Percentiles rank a stretch among this genome's conserved stretches.
phyloP scores from a whole-genome alignment of 768 basidiomycete species.

The Trametes cinnabarina region DNA sequence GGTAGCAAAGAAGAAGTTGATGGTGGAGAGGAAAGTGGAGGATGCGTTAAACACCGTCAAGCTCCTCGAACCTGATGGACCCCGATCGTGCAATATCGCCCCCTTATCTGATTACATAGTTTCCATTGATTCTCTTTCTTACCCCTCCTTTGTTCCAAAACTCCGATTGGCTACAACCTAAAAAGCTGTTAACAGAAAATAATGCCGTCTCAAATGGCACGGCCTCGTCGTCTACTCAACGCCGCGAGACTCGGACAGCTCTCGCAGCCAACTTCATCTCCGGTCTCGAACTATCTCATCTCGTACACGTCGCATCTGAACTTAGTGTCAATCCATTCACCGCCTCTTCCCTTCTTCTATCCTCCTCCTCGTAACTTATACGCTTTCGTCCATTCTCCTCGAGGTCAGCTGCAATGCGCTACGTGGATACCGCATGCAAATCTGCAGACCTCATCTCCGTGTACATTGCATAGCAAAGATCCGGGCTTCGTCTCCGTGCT shows the following conservation, averaged over 20 bases:
- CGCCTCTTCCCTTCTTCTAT: not conserved
- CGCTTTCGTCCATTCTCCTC: not conserved
- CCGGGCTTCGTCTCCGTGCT: not conserved
- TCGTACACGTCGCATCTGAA: not conserved
- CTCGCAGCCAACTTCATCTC: not conserved
- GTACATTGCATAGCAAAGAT: not conserved
- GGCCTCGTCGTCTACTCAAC: slow-evolving; percentile 8
- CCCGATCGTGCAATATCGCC: not conserved
- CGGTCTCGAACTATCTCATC: slow-evolving; percentile 4
- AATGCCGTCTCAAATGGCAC: not conserved
- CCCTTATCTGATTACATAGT: slow-evolving; percentile 7
- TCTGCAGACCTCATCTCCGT: not conserved
- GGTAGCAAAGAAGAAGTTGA: slow-evolving; percentile 14
- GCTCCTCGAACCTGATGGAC: slow-evolving; percentile 2
- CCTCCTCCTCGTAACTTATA: not conserved
- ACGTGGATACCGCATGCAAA: not conserved
- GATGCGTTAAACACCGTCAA: not conserved
- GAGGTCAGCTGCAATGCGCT: not conserved
- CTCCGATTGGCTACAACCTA: not conserved
- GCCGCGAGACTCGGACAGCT: not conserved
- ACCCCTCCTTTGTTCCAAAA: not conserved
- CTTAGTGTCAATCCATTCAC: not conserved
- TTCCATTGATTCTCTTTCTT: not conserved
- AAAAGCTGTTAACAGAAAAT: slow-evolving; percentile 6
- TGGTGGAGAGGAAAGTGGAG: slow-evolving; percentile 18